phyloP scores from a whole-genome alignment of 805 yeast species.

The Monosporozyma siamensis region DNA sequence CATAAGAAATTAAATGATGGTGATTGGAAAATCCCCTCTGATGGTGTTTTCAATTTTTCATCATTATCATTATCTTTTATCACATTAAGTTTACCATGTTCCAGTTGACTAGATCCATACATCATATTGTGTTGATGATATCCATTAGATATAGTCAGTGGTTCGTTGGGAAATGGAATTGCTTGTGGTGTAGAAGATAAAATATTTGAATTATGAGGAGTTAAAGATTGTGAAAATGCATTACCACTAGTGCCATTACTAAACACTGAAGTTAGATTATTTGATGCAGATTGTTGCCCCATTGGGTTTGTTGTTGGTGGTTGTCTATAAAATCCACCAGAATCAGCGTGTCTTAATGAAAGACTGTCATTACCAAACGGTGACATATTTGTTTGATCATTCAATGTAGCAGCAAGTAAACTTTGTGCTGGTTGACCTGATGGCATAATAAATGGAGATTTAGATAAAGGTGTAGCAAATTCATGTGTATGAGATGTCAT shows the following conservation, averaged over 20 bases:
- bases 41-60: background rate
- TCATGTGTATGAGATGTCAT: background rate
- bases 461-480: slow-evolving; percentile 4
- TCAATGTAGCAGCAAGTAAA: slow-evolving; percentile 12
- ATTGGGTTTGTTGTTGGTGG: background rate
- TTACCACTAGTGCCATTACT: background rate
- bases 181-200: slow-evolving; percentile 3
- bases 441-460: slow-evolving; percentile 3
- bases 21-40: slow-evolving; percentile 13
- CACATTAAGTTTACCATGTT: background rate
- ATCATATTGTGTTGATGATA: background rate
- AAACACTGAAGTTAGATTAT: slow-evolving; percentile 3
- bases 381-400: slow-evolving; percentile 7
- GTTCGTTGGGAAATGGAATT: background rate
- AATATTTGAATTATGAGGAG: slow-evolving; percentile 8
- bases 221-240: slow-evolving; percentile 3
- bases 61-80: background rate
- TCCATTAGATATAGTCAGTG: background rate
- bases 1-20: slow-evolving; percentile 23
- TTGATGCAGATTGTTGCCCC: background rate
- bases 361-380: slow-evolving; percentile 6
- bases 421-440: slow-evolving; percentile 12
- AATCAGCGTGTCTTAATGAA: slow-evolving; percentile 2
- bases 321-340: slow-evolving; percentile 2
- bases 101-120: background rate